Evolutionary conservation across 345 rosid species (phyloP).

Genomic region (Citropsis articulata): DNA sequence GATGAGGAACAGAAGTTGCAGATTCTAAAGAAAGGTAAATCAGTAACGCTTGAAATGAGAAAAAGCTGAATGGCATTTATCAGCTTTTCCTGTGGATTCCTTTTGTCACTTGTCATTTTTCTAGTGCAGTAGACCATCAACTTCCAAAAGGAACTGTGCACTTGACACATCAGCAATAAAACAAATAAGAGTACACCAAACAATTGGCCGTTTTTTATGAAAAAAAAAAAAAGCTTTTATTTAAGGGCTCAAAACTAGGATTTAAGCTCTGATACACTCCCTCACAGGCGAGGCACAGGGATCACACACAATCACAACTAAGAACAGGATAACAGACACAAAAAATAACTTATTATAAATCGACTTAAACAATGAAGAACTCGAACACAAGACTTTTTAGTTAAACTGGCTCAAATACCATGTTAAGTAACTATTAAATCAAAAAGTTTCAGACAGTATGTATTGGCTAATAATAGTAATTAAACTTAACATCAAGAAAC

Average conservation of each 20-base stretch:
- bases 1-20: not conserved
- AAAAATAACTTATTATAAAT: not conserved
- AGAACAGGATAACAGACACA: not conserved
- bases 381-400: not conserved
- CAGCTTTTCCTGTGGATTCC: not conserved
- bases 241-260: not conserved
- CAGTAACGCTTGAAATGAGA: not conserved
- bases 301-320: not conserved
- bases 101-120: not conserved
- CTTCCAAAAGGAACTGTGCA: not conserved
- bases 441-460: not conserved
- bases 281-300: not conserved
- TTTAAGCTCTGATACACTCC: not conserved
- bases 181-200: not conserved
- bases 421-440: not conserved
- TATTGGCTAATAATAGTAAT: not conserved
- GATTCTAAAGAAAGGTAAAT: not conserved
- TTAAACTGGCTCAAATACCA: not conserved
- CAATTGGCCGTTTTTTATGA: not conserved
- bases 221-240: not conserved
- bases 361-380: not conserved
- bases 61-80: not conserved
- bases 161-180: not conserved
- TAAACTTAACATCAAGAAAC: not conserved
- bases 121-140: not conserved